Conservation (phyloP, 345 rosid genomes). For the Rhodamnia rubescens region DNA sequence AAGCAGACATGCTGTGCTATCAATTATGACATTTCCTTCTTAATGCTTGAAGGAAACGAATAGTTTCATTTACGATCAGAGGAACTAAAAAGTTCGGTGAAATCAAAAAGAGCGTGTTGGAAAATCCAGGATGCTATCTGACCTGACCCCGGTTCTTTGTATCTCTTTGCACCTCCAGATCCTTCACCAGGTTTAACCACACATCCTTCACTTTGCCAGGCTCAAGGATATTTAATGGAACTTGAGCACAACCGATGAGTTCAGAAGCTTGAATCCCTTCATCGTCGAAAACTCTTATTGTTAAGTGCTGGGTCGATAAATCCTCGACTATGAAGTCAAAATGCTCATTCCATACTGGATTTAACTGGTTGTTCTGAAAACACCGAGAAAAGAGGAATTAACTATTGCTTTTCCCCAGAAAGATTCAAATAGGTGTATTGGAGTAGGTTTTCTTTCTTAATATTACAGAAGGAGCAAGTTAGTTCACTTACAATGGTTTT, state of each 20-base stretch:
- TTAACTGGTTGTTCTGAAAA: conserved; percentile 61
- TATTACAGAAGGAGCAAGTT: background rate
- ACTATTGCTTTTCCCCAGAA: background rate
- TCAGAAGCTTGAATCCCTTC: conserved; percentile 87
- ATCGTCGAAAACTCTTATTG: conserved; percentile 69
- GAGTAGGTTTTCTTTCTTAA: background rate
- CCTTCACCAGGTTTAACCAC: conserved; percentile 81
- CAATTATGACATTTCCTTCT: background rate
- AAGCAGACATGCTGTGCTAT: background rate
- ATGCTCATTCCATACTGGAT: conserved; percentile 93
- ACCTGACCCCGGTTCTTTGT: conserved; percentile 77
- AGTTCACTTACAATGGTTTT: conserved; percentile 51
- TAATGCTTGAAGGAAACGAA: background rate
- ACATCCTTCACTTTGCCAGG: conserved; percentile 82
- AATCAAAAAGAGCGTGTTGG: background rate
- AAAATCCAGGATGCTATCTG: background rate
- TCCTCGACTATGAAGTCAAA: conserved; percentile 80
- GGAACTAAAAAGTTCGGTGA: background rate
- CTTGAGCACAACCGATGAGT: conserved; percentile 62
- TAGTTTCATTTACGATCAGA: background rate
- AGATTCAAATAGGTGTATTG: background rate
- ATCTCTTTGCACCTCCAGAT: conserved; percentile 77
- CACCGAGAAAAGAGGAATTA: background rate
- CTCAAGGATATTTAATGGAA: conserved; percentile 40
- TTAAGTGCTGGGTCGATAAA: conserved; percentile 62